These are phyloP conservation scores for Asterochloris sp. DNA, from an alignment of 139 green algal genomes.

Conservation along the genomic window DNA sequence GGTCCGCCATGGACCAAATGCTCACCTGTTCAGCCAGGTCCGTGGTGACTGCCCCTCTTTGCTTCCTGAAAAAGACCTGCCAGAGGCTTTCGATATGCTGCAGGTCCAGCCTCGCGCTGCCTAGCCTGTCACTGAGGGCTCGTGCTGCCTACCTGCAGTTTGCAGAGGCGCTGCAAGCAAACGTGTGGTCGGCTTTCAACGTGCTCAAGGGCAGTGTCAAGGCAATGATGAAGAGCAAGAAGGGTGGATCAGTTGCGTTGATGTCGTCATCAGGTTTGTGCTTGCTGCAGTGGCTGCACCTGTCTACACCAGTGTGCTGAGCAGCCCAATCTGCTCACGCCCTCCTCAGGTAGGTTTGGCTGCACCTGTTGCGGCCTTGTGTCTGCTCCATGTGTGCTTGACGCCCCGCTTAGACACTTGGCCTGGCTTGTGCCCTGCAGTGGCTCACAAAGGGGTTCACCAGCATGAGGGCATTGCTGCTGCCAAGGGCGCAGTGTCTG, in stretches of 20 bases:
- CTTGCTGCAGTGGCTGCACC: not conserved
- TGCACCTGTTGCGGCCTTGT: too few species aligned
- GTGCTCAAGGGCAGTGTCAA: constrained; percentile 57
- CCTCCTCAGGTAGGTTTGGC: too few species aligned
- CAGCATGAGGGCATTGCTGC: constrained; percentile 86
- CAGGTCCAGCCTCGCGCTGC: not conserved
- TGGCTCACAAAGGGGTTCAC: constrained; percentile 55
- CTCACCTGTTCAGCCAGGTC: too few species aligned
- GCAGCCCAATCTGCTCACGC: not conserved
- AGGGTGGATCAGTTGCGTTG: constrained; percentile 73
- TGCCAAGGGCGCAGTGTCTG: constrained; percentile 70
- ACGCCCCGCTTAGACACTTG: too few species aligned
- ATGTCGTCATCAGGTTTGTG: constrained; percentile 34
- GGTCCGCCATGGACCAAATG: too few species aligned
- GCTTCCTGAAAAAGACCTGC: too few species aligned
- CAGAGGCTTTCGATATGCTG: too few species aligned
- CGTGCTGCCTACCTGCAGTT: constrained; percentile 25
- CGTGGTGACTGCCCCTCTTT: too few species aligned
- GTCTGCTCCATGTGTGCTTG: too few species aligned
- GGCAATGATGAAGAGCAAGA: constrained; percentile 54
- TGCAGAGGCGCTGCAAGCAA: constrained; percentile 44
- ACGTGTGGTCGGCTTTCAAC: constrained; percentile 74
- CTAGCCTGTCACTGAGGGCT: too few species aligned
- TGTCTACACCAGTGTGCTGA: too few species aligned
- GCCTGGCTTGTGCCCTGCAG: not conserved